Base-by-base conservation (phyloP, 1,284 basidiomycete species). In the Melampsora occidentalis region DNA sequence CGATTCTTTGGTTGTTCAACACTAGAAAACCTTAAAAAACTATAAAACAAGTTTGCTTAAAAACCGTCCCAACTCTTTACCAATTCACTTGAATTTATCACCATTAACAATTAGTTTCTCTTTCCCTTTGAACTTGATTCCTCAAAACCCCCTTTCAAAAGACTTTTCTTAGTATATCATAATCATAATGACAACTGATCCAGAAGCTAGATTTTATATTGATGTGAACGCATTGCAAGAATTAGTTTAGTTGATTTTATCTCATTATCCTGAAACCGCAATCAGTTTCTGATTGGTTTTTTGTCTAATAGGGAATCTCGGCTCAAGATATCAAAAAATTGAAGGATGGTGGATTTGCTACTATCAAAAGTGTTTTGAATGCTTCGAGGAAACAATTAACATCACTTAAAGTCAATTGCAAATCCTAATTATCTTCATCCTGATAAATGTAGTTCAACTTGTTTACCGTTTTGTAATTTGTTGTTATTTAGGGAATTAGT, bases 251-350 rank as follows among this genome's bases (percentile, higher is more conserved):
- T 5, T 35, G 20, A 46, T 48, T 39, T 10, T 39, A 28, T 28
- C 28, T 28, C 28, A 28, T 28, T 2, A 28, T 2, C 1, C 28
- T 1, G 28, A 28, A 28, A 28, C 28, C 2, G 28, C 28, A 28
- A 28, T 28, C 28, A 28, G 25, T 46, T 39, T 10, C 22, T 28
- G 25, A 14, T 28, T 57, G 5, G n/a, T 69, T 51, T 16, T 25
- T 73, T 42, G 28, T 39, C 6, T 16, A 31, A 7, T 79, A 95
- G 92, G 93, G 94, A 25, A 95, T 96, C 83, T 96, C 95, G 79
- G 90, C 94, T 42, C 91, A 94, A 84, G 94, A 97, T 82, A 95
- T 97, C 76, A 83, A 90, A 76, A 97, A 97, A 84, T 88, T 97
- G 79, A 96, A 96, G 85, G 91, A 83, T 0, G 81, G 83, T 4